Evolutionary conservation across 2,329 filamentous ascomycete genomes (phyloP), one percentile per base, ranked within the genome.

Genomic region (Paecilomyces sp.): DNA sequence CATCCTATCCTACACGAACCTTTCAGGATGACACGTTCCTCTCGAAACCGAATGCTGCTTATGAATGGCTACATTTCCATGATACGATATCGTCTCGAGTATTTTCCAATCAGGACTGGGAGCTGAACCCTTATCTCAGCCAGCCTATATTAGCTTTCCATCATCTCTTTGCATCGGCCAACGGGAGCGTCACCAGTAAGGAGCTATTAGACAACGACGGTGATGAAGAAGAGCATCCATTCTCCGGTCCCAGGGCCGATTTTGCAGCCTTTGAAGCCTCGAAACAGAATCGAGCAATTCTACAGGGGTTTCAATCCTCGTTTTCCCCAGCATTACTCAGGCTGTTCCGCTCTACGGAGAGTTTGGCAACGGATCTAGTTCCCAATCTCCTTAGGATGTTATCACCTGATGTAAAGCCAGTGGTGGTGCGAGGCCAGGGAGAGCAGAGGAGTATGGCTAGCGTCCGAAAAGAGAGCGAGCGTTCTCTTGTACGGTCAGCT

Each of bases 51-150:
- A 87, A 88, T 65, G 79, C 84, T 1, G 91, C 91, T 0, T 96
- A 96, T 73, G 93, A 97, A 69, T 99, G 94, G 94, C 84, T 99
- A 58, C 82, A 95, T 73, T 97, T 99, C 75, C 90, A 97, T 74
- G 94, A 97, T 68, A 80, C 81, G 0, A 87, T 96, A 63, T 91
- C 91, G 25, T 87, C 88, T 0, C 86, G 88, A 47, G 83, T 97
- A 1, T 95, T 88, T 70, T 79, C 85, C n/a, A 87, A 85, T 61
- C 93, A 97, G 72, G 92, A 96, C 59, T 99, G 94, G 90, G 94
- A 99, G 74, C 79, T 99, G 15, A 85, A 84, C 0, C 88, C 91
- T 0, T 99, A 99, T 72, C 83, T 97, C 55, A 90, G 88, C 67
- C 90, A 94, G 65, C 88, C 93, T 0, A 84, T 94, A 15, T 83